Conservation (phyloP, 768 basidiomycete genomes). For the Candolleomyces eurysporus region DNA sequence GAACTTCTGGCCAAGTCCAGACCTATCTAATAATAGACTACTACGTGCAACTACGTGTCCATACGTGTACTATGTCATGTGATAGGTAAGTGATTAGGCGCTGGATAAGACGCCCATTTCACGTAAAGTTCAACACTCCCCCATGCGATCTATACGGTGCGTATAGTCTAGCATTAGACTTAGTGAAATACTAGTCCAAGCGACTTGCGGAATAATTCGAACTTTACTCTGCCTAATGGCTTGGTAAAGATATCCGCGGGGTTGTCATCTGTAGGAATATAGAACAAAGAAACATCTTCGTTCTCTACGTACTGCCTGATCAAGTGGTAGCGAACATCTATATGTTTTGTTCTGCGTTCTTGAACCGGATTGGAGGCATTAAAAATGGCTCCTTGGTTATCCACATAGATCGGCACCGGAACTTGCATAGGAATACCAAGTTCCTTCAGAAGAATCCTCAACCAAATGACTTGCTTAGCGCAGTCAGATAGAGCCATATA, state of each 20-base stretch:
- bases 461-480: constrained; percentile 13
- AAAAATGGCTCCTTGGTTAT: constrained; percentile 14
- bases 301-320: constrained; percentile 20
- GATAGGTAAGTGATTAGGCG: too few relatives aligned
- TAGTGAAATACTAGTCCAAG: neutral
- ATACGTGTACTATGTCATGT: too few relatives aligned
- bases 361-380: constrained; percentile 10
- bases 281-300: constrained; percentile 14
- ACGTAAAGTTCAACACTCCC: neutral
- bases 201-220: constrained; percentile 1
- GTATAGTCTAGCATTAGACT: neutral
- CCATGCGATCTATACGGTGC: neutral
- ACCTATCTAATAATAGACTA: too few relatives aligned
- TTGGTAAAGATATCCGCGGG: constrained; percentile 43
- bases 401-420: neutral
- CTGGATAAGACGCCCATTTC: neutral
- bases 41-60: too few relatives aligned
- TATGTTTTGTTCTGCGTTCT: constrained; percentile 24
- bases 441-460: constrained; percentile 4
- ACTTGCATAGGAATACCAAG: neutral
- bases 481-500: constrained; percentile 19
- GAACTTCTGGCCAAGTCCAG: too few relatives aligned
- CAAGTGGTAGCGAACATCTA: constrained; percentile 27
- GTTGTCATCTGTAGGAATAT: constrained; percentile 27
- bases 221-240: constrained; percentile 3